Percentiles rank a stretch among this genome's conserved stretches.
Evolutionary conservation across 345 rosid genomes (phyloP).

Genomic region (Arabidopsis arenosa): DNA sequence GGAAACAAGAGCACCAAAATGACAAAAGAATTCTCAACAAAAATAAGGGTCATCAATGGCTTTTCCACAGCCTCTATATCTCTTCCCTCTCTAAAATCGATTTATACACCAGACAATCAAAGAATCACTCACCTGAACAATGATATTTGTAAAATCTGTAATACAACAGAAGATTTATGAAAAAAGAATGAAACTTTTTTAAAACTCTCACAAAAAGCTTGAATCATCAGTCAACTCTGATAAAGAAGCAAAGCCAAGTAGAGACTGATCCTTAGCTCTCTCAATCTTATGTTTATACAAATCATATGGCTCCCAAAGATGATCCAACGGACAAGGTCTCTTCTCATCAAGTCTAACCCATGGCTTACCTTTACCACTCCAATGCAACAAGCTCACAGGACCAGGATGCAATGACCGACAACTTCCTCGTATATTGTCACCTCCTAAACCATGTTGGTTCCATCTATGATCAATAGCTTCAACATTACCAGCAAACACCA

Average conservation of each 20-base stretch:
- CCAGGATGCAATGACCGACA: conserved; percentile 87
- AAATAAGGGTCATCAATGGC: conserved; percentile 25
- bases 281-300: conserved; percentile 51
- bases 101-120: conserved; percentile 43
- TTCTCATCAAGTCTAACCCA: conserved; percentile 84
- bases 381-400: conserved; percentile 91
- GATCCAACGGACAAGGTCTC: conserved; percentile 78
- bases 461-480: conserved; percentile 85
- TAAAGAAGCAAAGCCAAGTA: conserved; percentile 44
- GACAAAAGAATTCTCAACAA: conserved; percentile 27
- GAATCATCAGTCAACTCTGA: conserved; percentile 44
- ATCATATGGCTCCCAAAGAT: conserved; percentile 88
- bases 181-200: conserved; percentile 21
- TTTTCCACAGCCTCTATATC: conserved; percentile 34
- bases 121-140: conserved; percentile 45
- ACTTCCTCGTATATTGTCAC: conserved; percentile 86
- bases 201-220: conserved; percentile 43
- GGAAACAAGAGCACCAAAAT: conserved; percentile 17
- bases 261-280: conserved; percentile 45
- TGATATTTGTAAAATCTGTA: conserved; percentile 13
- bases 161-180: background rate
- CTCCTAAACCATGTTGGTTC: conserved; percentile 98
- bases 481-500: conserved; percentile 84
- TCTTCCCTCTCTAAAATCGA: conserved; percentile 31
- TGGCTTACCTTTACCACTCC: conserved; percentile 99